phyloP scores from a whole-genome alignment of 202 grass and related monocot genomes.

The Elaeis oleifera region DNA sequence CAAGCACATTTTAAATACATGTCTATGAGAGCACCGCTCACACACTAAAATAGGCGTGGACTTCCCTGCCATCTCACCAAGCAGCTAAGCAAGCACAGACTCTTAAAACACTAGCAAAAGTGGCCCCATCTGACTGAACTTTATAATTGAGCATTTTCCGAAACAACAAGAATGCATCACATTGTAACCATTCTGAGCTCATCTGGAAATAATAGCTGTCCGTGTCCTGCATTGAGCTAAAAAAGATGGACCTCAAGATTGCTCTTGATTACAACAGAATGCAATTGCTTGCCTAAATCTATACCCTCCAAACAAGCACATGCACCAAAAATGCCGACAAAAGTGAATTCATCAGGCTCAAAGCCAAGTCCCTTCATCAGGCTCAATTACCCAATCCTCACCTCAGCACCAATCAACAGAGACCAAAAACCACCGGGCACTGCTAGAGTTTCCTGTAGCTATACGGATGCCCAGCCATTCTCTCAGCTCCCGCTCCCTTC shows the following conservation, averaged over 20 bases:
- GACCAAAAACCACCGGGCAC: too few relatives aligned
- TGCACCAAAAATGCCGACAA: constrained; percentile 42
- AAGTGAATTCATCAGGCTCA: constrained; percentile 51
- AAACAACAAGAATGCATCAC: too few relatives aligned
- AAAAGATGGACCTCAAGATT: constrained; percentile 28
- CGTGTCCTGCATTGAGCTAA: constrained; percentile 52
- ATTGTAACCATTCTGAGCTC: constrained; percentile 30
- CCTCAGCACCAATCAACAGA: too few relatives aligned
- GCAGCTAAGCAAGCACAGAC: constrained; percentile 42
- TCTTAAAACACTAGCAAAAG: constrained; percentile 6
- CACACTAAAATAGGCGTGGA: constrained; percentile 43
- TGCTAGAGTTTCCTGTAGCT: too few relatives aligned
- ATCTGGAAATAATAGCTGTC: constrained; percentile 58
- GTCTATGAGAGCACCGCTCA: constrained; percentile 45
- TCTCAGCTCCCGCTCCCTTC: too few relatives aligned
- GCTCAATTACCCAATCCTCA: too few relatives aligned
- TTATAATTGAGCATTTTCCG: too few relatives aligned
- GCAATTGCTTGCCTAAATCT: constrained; percentile 44
- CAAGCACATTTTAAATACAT: constrained; percentile 76
- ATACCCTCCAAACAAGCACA: constrained; percentile 28
- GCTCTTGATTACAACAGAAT: constrained; percentile 43
- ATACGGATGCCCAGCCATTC: too few relatives aligned
- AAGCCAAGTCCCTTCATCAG: constrained; percentile 16
- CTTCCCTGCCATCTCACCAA: constrained; percentile 38
- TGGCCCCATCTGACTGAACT: too few relatives aligned